These are phyloP conservation scores for Brasenia schreberi DNA, from an alignment of 164 flowering plant species.

Conservation along the genomic window DNA sequence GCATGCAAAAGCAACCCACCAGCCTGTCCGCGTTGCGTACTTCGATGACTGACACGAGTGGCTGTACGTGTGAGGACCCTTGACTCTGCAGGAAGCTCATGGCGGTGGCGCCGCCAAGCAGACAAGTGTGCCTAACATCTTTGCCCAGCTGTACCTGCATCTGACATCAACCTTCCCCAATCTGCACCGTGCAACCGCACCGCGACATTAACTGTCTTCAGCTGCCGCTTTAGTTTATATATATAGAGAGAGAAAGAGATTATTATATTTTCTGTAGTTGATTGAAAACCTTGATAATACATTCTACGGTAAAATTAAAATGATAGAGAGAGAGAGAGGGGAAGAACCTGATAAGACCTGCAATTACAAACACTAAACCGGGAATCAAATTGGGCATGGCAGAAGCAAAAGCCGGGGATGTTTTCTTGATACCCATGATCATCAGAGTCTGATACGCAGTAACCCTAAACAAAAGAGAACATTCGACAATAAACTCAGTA, in stretches of 20 bases:
- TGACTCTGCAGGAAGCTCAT: constrained; percentile 42
- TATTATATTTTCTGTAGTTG: not conserved
- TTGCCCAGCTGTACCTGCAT: constrained; percentile 51
- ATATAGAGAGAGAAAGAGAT: no score
- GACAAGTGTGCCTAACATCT: constrained; percentile 60
- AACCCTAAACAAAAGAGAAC: constrained; percentile 24
- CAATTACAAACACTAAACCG: constrained; percentile 67
- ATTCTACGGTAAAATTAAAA: no score
- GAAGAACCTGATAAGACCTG: constrained; percentile 49
- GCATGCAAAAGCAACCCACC: constrained; percentile 49
- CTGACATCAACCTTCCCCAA: constrained; percentile 46
- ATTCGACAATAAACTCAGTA: not conserved
- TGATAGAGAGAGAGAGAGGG: not conserved
- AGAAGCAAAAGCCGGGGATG: constrained; percentile 80
- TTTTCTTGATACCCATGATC: constrained; percentile 44
- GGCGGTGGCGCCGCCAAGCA: constrained; percentile 61
- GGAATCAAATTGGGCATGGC: constrained; percentile 96
- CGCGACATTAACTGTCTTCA: no score
- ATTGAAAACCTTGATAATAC: no score
- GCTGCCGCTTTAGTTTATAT: no score
- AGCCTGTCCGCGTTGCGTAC: constrained; percentile 22
- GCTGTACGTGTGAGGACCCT: constrained; percentile 11
- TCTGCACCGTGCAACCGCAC: not conserved
- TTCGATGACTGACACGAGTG: constrained; percentile 7
- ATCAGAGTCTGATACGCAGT: constrained; percentile 49